These are phyloP conservation scores for Albizia julibrissin DNA, from an alignment of 306 rosid species.

Conservation along the genomic window DNA sequence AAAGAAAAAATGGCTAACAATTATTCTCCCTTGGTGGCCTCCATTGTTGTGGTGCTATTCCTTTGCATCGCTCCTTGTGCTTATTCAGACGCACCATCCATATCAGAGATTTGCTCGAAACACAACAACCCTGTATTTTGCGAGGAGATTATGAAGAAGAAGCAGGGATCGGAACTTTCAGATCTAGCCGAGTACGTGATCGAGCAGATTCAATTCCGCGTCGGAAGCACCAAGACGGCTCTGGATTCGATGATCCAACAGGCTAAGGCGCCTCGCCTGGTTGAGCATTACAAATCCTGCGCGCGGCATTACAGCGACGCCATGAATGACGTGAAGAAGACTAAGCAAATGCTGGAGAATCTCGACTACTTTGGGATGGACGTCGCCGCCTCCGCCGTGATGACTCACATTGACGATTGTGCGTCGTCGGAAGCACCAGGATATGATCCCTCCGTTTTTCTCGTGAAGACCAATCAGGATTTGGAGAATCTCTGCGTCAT, in stretches of 20 bases:
- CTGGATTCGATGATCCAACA: background rate
- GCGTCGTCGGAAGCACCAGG: background rate
- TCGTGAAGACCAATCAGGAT: background rate
- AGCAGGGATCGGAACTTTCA: background rate
- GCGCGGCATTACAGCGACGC: background rate
- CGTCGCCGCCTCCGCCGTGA: background rate
- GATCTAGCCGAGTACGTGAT: background rate
- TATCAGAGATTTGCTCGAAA: conserved; percentile 29
- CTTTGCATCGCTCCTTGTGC: background rate
- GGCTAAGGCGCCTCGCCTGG: background rate
- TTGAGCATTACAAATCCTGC: background rate
- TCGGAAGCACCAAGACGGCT: background rate
- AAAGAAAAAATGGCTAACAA: background rate
- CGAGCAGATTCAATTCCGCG: background rate
- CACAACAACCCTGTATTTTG: conserved; percentile 19
- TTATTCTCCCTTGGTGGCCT: background rate
- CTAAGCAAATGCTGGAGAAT: background rate
- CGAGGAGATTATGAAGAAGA: background rate
- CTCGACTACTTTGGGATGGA: background rate
- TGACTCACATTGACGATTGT: conserved; percentile 20
- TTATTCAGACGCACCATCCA: background rate
- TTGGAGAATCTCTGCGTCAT: conserved; percentile 22
- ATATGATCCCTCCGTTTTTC: background rate
- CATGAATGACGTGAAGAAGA: background rate
- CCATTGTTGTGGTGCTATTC: background rate